Conservation (phyloP, 106 monocot species). For the Allium sativum region DNA sequence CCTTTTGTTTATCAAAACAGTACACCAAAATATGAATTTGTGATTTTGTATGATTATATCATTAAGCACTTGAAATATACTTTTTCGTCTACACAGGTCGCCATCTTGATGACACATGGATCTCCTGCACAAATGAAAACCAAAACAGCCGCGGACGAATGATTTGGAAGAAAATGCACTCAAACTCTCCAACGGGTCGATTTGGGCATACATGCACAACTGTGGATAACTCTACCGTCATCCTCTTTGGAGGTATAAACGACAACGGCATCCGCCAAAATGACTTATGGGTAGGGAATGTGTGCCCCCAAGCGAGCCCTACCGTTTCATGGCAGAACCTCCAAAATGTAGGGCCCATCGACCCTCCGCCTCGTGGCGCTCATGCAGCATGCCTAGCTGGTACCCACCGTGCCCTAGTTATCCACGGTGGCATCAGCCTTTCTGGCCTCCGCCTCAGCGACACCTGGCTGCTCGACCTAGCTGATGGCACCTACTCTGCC, state of each 20-base stretch:
- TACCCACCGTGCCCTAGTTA: constrained; percentile 33
- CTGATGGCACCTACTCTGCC: constrained; percentile 18
- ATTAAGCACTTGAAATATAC: no score
- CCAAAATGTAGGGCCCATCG: constrained; percentile 35
- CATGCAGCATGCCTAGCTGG: constrained; percentile 59
- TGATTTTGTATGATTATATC: no score
- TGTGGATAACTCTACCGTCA: constrained; percentile 24
- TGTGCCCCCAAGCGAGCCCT: constrained; percentile 1
- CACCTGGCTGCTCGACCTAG: constrained; percentile 66
- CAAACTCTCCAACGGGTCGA: constrained; percentile 66
- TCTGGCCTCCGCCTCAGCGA: constrained; percentile 58
- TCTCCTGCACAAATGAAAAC: constrained; percentile 58
- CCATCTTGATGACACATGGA: constrained; percentile 94
- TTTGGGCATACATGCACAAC: constrained; percentile 78
- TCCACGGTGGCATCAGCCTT: constrained; percentile 80
- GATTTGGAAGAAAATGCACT: constrained; percentile 55
- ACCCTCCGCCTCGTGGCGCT: constrained; percentile 77
- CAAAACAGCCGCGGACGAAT: constrained; percentile 12
- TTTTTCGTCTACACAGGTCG: constrained; percentile 33
- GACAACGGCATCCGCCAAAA: constrained; percentile 71
- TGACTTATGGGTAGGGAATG: constrained; percentile 72
- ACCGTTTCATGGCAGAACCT: constrained; percentile 52
- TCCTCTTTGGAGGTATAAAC: constrained; percentile 90
- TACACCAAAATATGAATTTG: no score
- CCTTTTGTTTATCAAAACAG: no score